Base-by-base conservation (phyloP, 371 early-diverging fungal species). In the Catenaria anguillulae region DNA sequence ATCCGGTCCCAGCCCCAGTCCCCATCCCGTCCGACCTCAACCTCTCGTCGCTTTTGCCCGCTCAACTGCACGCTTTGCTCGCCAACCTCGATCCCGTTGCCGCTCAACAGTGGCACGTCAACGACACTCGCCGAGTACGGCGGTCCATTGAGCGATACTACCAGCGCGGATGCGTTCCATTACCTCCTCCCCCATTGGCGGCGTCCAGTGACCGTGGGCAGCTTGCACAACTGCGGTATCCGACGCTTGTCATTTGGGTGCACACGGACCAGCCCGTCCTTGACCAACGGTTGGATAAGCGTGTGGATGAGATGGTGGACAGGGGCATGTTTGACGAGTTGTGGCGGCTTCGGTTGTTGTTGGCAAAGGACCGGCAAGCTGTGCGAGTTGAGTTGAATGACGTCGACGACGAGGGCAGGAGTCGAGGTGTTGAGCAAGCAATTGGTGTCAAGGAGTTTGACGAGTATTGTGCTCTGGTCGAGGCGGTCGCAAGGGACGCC, bases 21-120 rank as follows among this genome's bases (percentile, higher is more conserved):
- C 2, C 48, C 48, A 24, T 24, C 48, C 48, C 48, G 62, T n/a
- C n/a, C n/a, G n/a, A n/a, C n/a, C n/a, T n/a, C n/a, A n/a, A n/a
- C n/a, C n/a, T n/a, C n/a, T n/a, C n/a, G n/a, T n/a, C n/a, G n/a
- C n/a, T n/a, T n/a, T n/a, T n/a, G n/a, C n/a, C n/a, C n/a, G 56
- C 26, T 29, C 61, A 70, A n/a, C 62, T 90, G 4, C 82, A 83
- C 67, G 67, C 66, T 37, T 73, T 75, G 40, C 68, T 94, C n/a
- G 64, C 75, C 64, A 60, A 73, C 48, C 78, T 89, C 0, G 96
- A 94, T 71, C 89, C 93, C 2, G 71, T 78, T 8, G 92, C 92
- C 89, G 94, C 92, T 2, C 82, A 82, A 35, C 76, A 83, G 55
- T 93, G 97, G 93, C 96, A 96, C 71, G 82, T 84, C 15, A 86